A percentile compares a stretch with the other conserved stretches of the same genome.
These are phyloP conservation scores for Solanum virginianum DNA, from an alignment of 257 asterid genomes.

Conservation along the genomic window DNA sequence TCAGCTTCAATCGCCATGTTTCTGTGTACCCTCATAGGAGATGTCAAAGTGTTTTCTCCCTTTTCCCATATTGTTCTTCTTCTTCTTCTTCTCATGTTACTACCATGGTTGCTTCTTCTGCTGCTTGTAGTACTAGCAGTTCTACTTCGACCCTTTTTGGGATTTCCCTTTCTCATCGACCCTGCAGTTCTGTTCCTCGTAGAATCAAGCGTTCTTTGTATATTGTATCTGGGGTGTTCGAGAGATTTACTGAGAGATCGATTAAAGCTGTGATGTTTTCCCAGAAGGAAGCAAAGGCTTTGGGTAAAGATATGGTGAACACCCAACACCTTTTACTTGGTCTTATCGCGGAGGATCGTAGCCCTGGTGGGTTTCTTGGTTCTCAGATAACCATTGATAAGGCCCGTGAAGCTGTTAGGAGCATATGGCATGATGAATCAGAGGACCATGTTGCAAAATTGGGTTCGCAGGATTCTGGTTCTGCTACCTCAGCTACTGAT, in stretches of 20 bases:
- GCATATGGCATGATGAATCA: conserved; percentile 39
- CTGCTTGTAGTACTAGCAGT: conserved; percentile 26
- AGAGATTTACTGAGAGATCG: conserved; percentile 87
- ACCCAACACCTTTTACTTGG: conserved; percentile 87
- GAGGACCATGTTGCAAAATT: neutral
- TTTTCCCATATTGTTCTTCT: conserved; percentile 12
- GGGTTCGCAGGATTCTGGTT: conserved; percentile 8
- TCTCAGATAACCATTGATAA: conserved; percentile 58
- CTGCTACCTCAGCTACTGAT: conserved; percentile 63
- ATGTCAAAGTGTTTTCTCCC: conserved; percentile 16
- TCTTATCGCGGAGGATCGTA: conserved; percentile 86
- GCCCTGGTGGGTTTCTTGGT: conserved; percentile 64
- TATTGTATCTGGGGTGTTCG: conserved; percentile 64
- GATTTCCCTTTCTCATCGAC: conserved; percentile 23
- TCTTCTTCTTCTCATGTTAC: conserved; percentile 6
- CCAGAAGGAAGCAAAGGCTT: conserved; percentile 73
- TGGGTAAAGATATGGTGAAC: conserved; percentile 61
- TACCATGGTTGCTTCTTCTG: neutral
- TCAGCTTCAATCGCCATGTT: conserved; percentile 33
- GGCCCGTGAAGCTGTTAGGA: conserved; percentile 72
- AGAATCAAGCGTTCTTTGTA: conserved; percentile 32
- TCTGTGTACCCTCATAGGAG: conserved; percentile 19
- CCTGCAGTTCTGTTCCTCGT: neutral
- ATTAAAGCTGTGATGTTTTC: conserved; percentile 86
- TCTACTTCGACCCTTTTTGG: conserved; percentile 38